phyloP scores from a whole-genome alignment of 1,284 basidiomycete species.

The Boletus semigastroideus region DNA sequence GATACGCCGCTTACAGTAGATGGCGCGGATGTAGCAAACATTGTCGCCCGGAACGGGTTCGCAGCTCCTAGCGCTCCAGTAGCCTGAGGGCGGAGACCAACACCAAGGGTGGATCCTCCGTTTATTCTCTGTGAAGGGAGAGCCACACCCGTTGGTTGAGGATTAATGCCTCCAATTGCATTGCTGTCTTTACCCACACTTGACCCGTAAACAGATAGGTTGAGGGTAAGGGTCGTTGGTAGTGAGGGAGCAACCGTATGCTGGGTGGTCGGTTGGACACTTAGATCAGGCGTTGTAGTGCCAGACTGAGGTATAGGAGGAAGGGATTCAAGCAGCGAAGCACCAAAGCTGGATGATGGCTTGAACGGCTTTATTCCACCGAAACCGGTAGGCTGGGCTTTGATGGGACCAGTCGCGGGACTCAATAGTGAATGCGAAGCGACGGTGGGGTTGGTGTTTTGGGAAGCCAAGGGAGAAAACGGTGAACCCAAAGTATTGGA shows the following conservation, averaged over 20 bases:
- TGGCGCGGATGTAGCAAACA: conserved; percentile 36
- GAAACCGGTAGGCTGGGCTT: conserved; percentile 82
- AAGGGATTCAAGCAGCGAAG: conserved; percentile 73
- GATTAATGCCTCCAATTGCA: conserved; percentile 8
- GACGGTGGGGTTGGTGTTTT: conserved; percentile 48
- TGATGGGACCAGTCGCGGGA: conserved; percentile 39
- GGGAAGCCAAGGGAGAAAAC: conserved; percentile 40
- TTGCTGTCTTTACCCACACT: conserved; percentile 35
- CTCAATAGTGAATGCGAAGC: conserved; percentile 35
- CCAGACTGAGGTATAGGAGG: conserved; percentile 68
- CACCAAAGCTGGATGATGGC: conserved; percentile 87
- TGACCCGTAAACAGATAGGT: conserved; percentile 13
- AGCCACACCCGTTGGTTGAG: conserved; percentile 29
- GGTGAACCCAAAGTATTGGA: conserved; percentile 52
- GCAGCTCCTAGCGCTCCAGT: conserved; percentile 59
- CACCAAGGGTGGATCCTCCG: conserved; percentile 46
- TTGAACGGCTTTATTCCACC: conserved; percentile 87
- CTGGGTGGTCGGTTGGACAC: conserved; percentile 14
- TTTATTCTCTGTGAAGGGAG: conserved; percentile 31
- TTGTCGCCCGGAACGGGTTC: conserved; percentile 77
- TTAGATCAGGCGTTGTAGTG: conserved; percentile 47
- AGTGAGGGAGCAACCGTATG: conserved; percentile 21
- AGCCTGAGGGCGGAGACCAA: conserved; percentile 69
- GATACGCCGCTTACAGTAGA: conserved; percentile 1
- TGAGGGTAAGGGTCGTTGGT: conserved; percentile 8